phyloP scores from a whole-genome alignment of 2,329 filamentous ascomycete genomes.

The Pyrenophora graminea region DNA sequence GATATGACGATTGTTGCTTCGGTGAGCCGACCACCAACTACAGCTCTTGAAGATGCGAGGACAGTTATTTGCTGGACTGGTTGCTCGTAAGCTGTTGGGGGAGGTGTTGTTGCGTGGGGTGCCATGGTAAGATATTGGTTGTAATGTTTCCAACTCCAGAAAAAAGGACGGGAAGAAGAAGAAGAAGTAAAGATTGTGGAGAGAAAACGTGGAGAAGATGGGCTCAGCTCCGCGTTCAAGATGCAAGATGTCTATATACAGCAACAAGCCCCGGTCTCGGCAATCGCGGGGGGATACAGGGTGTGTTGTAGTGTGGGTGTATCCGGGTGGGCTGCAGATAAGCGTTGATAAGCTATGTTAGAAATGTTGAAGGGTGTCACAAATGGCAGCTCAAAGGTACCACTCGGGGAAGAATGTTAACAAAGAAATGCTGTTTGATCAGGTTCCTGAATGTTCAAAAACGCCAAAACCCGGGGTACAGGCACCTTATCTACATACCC shows the following conservation, averaged over 20 bases:
- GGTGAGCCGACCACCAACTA: slow-evolving; percentile 76
- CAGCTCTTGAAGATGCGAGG: slow-evolving; percentile 79
- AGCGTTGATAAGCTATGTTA: slow-evolving; percentile 40
- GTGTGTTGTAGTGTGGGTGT: slow-evolving; percentile 18
- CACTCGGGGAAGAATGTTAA: slow-evolving; percentile 3
- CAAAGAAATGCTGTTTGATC: slow-evolving; percentile 6
- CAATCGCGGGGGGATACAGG: slow-evolving; percentile 24
- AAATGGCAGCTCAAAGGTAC: slow-evolving; percentile 8
- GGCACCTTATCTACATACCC: slow-evolving; percentile 36
- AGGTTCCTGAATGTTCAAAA: slow-evolving; percentile 13
- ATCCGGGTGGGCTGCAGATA: slow-evolving; percentile 34
- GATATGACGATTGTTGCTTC: slow-evolving; percentile 85
- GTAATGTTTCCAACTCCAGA: not conserved
- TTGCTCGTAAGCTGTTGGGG: slow-evolving; percentile 32
- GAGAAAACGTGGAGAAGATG: slow-evolving; percentile 3
- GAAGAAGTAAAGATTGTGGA: not conserved
- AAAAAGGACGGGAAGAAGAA: slow-evolving; percentile 12
- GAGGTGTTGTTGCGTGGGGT: slow-evolving; percentile 44
- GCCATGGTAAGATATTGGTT: slow-evolving; percentile 34
- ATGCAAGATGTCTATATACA: slow-evolving; percentile 26
- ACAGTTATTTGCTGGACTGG: slow-evolving; percentile 64
- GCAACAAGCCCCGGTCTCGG: slow-evolving; percentile 23
- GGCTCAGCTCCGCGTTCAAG: slow-evolving; percentile 13
- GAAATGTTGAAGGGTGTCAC: slow-evolving; percentile 13
- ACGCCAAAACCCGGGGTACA: slow-evolving; percentile 44